Conservation (phyloP, 768 basidiomycete species). For the Amanita rimosa region DNA sequence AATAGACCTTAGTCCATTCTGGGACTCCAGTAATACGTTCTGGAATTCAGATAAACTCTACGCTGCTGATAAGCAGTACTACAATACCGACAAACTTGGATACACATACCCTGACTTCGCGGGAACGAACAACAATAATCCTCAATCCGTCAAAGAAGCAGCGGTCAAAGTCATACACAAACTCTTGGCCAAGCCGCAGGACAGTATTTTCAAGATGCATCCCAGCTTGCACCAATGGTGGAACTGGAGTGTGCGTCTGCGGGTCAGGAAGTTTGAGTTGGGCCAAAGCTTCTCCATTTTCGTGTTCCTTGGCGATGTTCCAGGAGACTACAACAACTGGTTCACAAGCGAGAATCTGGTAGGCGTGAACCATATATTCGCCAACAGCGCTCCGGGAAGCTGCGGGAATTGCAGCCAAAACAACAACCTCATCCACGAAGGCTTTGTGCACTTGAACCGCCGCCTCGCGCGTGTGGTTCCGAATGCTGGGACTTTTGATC, state of each 20-base stretch:
- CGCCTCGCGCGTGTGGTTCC: constrained; percentile 18
- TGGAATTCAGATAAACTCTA: constrained; percentile 22
- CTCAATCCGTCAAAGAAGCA: neutral
- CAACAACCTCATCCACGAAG: constrained; percentile 22
- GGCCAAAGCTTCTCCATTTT: constrained; percentile 31
- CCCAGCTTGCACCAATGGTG: constrained; percentile 8
- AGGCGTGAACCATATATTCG: constrained; percentile 34
- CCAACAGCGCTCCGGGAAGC: constrained; percentile 17
- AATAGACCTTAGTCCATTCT: constrained; percentile 36
- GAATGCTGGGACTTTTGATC: constrained; percentile 21
- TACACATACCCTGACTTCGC: constrained; percentile 42
- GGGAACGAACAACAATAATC: neutral
- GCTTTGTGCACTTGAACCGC: constrained; percentile 32
- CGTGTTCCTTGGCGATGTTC: constrained; percentile 34
- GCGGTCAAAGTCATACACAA: neutral
- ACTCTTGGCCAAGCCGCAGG: neutral
- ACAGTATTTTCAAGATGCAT: constrained; percentile 4
- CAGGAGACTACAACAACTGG: constrained; percentile 27
- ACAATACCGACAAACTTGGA: constrained; percentile 20
- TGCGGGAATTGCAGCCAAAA: constrained; percentile 30
- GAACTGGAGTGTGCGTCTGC: constrained; percentile 34
- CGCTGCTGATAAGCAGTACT: neutral
- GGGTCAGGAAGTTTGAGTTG: constrained; percentile 30
- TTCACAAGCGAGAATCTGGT: constrained; percentile 22
- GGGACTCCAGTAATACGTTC: constrained; percentile 23